Percentiles rank a stretch among this genome's conserved stretches.
phyloP scores from a whole-genome alignment of 768 basidiomycete genomes.

The Lentinula sp. region DNA sequence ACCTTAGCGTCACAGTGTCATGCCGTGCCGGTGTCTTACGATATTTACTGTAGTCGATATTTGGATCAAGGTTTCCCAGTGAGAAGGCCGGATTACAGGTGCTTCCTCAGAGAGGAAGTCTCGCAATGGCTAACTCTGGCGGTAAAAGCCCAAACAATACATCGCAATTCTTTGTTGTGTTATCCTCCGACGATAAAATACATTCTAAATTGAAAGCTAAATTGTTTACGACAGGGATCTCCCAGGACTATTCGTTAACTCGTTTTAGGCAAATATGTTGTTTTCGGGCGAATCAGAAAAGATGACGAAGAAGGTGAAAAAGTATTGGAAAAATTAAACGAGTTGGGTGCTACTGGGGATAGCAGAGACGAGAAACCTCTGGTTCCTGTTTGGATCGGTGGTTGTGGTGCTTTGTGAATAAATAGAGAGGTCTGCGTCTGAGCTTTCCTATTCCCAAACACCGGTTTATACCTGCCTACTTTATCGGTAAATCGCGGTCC shows the following conservation, averaged over 20 bases:
- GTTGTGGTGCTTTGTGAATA: constrained; percentile 1
- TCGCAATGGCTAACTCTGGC: constrained; percentile 49
- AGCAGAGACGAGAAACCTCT: background rate
- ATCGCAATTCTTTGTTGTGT: constrained; percentile 45
- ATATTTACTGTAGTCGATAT: constrained; percentile 27
- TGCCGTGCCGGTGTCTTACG: background rate
- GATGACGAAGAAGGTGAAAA: constrained; percentile 32
- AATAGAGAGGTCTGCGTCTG: background rate
- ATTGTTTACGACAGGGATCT: background rate
- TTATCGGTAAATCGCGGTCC: background rate
- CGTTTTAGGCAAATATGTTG: constrained; percentile 8
- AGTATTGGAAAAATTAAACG: constrained; percentile 57
- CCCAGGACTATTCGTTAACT: background rate
- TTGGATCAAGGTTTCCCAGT: constrained; percentile 44
- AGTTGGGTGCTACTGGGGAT: constrained; percentile 21
- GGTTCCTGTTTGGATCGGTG: constrained; percentile 6
- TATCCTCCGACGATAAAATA: constrained; percentile 31
- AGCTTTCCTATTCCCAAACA: background rate
- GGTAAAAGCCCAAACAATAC: constrained; percentile 37
- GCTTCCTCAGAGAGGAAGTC: constrained; percentile 31
- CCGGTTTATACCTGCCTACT: background rate
- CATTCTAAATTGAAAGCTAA: constrained; percentile 39
- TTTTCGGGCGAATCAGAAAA: constrained; percentile 9
- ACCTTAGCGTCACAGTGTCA: background rate
- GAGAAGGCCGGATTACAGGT: constrained; percentile 44